A percentile compares a stretch with the other conserved stretches of the same genome.
phyloP scores from a whole-genome alignment of 768 basidiomycete species.

The Lanmaoa rubissima region DNA sequence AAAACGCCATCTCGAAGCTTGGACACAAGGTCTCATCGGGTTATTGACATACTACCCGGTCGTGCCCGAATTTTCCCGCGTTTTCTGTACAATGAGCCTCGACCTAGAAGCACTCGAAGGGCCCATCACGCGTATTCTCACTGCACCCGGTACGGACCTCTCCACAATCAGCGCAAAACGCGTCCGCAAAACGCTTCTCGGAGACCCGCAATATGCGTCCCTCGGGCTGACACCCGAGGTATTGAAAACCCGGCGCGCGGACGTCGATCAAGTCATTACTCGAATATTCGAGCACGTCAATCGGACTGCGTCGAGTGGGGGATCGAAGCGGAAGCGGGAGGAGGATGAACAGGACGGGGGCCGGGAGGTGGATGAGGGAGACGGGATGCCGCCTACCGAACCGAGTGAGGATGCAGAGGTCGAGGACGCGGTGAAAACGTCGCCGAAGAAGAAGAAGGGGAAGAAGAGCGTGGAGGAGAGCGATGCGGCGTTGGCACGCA shows the following conservation, averaged over 20 bases:
- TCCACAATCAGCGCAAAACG: constrained; percentile 82
- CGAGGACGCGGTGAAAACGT: constrained; percentile 20
- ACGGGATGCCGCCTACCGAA: constrained; percentile 15
- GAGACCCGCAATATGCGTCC: constrained; percentile 32
- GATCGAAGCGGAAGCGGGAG: constrained; percentile 28
- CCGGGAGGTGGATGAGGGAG: constrained; percentile 17
- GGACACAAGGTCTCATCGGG: neutral
- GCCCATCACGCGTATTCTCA: constrained; percentile 65
- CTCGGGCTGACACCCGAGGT: constrained; percentile 54
- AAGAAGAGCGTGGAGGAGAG: constrained; percentile 53
- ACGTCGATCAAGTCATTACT: constrained; percentile 68
- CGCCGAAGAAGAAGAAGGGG: constrained; percentile 42
- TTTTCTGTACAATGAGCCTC: constrained; percentile 42
- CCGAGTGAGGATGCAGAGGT: constrained; percentile 10
- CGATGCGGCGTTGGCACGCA: constrained; percentile 70
- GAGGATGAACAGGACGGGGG: constrained; percentile 18
- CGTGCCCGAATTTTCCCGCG: neutral
- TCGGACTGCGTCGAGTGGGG: constrained; percentile 26
- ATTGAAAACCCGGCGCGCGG: constrained; percentile 64
- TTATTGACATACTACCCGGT: neutral
- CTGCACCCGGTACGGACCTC: constrained; percentile 75
- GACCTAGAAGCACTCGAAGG: constrained; percentile 56
- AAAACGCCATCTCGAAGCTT: neutral
- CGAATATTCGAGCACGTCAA: constrained; percentile 63
- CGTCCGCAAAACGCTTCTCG: constrained; percentile 74